Base-by-base conservation (phyloP, 495 filamentous ascomycete genomes). In the Delitschia confertaspora region DNA sequence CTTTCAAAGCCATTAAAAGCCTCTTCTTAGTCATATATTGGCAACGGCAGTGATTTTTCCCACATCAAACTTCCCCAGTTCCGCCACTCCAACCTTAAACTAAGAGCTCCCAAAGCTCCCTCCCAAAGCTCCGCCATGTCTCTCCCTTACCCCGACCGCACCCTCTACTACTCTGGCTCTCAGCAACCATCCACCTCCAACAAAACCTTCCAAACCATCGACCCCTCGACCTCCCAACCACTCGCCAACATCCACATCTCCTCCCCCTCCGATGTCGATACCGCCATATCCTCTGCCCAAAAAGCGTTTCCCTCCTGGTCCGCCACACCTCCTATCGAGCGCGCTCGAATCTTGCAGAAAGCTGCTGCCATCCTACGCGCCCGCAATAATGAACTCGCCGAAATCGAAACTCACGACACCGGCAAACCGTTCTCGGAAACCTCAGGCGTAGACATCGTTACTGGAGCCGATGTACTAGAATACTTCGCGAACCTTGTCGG, bases 131-230 rank as follows among this genome's bases (percentile, higher is more conserved):
- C 10, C 25, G 24, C 7, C 34, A 56, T 51, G 51, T 22, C 48
- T 62, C 62, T 69, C 69, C 55, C 58, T 66, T 50, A 64, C 70
- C 18, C 77, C 71, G 49, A 71, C 76, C 52, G 47, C 14, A 45
- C 43, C 34, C 72, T 82, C 49, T 86, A 79, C 65, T 85, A 79
- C 62, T 69, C 77, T 49, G 83, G 83, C 55, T 69, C 73, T 50
- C 56, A 63, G 23, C 79, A 79, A 44, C 53, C 66, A 33, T 67
- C 76, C 20, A 70, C 73, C 38, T 80, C 76, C 18, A 71, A 71
- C 38, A 65, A 69, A 32, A 74, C 75, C 32, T 87, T 86, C 62
- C 69, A 74, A 22, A 69, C 78, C 20, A 65, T 83, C 47, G 71
- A 86, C 58, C 84, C 84, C 26, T 74, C 82, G 35, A 83, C 73